Evolutionary conservation across 2,329 filamentous ascomycete genomes (phyloP).

Genomic region (Botryosphaeria dothidea): DNA sequence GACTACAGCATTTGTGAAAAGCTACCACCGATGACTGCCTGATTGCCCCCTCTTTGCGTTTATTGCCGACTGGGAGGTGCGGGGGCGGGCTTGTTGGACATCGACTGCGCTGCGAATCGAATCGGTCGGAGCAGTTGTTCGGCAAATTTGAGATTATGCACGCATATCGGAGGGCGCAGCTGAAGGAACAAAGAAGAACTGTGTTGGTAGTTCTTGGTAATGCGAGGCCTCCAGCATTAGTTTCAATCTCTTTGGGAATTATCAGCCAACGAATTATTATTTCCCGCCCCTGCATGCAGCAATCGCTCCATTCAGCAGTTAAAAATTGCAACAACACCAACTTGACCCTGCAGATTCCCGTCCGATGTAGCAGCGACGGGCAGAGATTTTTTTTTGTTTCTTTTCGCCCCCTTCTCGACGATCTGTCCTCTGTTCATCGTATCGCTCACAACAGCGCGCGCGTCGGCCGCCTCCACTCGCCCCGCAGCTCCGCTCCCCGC

Average conservation of each 20-base stretch:
- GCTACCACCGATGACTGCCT: not conserved
- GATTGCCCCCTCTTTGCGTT: not conserved
- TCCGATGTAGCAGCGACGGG: not conserved
- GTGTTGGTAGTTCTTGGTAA: constrained; percentile 1
- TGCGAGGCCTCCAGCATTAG: constrained; percentile 10
- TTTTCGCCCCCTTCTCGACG: not conserved
- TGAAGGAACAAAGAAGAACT: not conserved
- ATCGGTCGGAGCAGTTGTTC: not conserved
- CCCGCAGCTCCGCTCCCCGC: not conserved
- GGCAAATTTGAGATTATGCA: constrained; percentile 3
- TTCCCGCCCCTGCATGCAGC: not conserved
- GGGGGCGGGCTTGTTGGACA: not conserved
- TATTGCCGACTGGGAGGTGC: not conserved
- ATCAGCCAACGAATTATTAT: not conserved
- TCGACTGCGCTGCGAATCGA: not conserved
- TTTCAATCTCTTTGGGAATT: not conserved
- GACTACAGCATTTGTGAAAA: not conserved
- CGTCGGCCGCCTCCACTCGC: not conserved
- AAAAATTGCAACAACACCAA: not conserved
- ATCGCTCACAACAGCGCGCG: not conserved
- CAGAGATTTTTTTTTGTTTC: not conserved
- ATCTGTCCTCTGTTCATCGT: not conserved
- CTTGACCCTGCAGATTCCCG: not conserved
- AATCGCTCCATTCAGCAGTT: not conserved
- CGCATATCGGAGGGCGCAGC: not conserved